Base-by-base conservation (phyloP, 345 rosid species). In the Salix suchowensis region DNA sequence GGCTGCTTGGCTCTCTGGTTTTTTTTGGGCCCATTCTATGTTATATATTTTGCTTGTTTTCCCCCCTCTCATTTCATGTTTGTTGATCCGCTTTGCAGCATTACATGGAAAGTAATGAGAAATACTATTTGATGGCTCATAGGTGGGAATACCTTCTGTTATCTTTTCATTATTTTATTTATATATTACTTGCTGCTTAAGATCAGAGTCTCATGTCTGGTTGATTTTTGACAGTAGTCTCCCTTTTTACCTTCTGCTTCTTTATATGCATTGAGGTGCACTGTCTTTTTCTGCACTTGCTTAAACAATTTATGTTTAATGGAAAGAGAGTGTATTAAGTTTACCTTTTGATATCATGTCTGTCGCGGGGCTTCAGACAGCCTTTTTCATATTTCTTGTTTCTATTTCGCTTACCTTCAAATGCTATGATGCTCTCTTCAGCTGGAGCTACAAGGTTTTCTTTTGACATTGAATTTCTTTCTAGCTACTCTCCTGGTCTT, bases 71-170 rank as follows among this genome's bases (percentile, higher is more conserved):
- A 74, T 74, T 68, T 60, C 55, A 26, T 70, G 32, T 30, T 70
- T 21, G 37, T 78, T 37, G 36, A 73, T 81, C 40, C 76, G 73
- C 30, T 82, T 73, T 80, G 88, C 92, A 94, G 98, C 97, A 94
- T 82, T 94, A 91, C 74, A 50, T 90, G 89, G 98, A 94, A 83
- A 94, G 98, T 91, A 94, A 92, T 78, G 98, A 94, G 78, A 94
- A 94, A 83, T 94, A 94, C 87, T 94, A 94, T 77, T 11, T 90
- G 89, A 94, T 94, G 98, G 98, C 98, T 68, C 98, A 94, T 82
- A 94, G 98, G 98, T 93, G 76, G 67, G 28, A 13, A 70, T 42
- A 26, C 71, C 18, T 5, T 61, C 37, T 60, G 6, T 70, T 67
- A 44, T 70, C 39, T 46, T 68, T 62, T 58, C 64, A 26, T 74